Base-by-base conservation (phyloP, 768 basidiomycete genomes). In the Dioszegia hungarica region DNA sequence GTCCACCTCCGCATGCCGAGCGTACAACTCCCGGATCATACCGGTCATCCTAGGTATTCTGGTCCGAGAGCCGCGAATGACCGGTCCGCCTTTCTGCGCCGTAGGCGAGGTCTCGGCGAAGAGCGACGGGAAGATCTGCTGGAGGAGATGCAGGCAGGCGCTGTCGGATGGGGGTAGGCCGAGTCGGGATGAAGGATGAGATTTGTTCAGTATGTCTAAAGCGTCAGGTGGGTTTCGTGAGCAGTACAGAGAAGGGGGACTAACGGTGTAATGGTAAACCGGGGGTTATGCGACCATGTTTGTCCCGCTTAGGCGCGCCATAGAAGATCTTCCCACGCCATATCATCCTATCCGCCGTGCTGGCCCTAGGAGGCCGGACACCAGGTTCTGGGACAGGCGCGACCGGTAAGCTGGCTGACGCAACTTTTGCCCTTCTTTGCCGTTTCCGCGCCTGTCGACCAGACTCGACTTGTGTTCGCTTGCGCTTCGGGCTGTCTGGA, bases 91-190 rank as follows among this genome's bases (percentile, higher is more conserved):
- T 17, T 39, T 20, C 2, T n/a, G 25, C 6, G 60, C 56, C 6
- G 36, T 2, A 1, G 25, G 28, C 20, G 36, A 10, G 45, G 19
- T 34, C 24, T 17, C 9, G 29, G 46, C 22, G 43, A 63, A 61
- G 2, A 65, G 17, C 12, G 20, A 29, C 0, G 68, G 65, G 66
- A 98, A 94, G 1, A 98, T 78, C 66, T 90, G 86, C 77, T 91
- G 92, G 31, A 86, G 80, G 1, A 90, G 75, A 60, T 77, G 68
- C 9, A 76, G 78, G 76, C 55, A 67, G 76, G 51, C 29, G 64
- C 64, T 67, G 80, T 82, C 5, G 81, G 78, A 0, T 81, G 80
- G 31, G 15, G 34, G 17, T 17, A n/a, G 11, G 14, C 19, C 33
- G 28, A 19, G 14, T 79, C 66, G 24, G 86, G 62, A n/a, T 79